phyloP scores from a whole-genome alignment of 228 moss, liverwort and hornwort species.

The Sphagnum fallax region DNA sequence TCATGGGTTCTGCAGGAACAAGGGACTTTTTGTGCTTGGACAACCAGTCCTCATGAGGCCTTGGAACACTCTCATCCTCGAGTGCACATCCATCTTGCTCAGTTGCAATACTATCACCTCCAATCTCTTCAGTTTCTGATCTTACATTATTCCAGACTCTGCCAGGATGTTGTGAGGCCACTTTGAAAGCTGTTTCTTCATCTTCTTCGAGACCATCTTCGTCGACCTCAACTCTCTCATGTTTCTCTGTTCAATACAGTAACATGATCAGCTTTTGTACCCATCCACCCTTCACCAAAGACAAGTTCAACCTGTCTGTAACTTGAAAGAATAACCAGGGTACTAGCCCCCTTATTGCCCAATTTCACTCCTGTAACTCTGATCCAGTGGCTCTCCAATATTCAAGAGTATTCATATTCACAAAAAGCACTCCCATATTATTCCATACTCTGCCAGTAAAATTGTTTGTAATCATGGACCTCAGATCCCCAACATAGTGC shows the following conservation, averaged over 20 bases:
- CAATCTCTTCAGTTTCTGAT: conserved; percentile 41
- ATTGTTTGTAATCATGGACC: no score
- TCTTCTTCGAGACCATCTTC: conserved; percentile 72
- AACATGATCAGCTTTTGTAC: conserved; percentile 47
- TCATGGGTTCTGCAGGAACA: conserved; percentile 67
- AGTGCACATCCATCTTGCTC: conserved; percentile 2
- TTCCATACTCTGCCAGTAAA: no score
- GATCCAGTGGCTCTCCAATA: no score
- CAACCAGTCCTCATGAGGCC: neutral
- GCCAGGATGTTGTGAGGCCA: conserved; percentile 33
- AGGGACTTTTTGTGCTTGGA: conserved; percentile 40
- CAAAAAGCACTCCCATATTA: no score
- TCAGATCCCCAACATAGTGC: no score
- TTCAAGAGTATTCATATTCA: no score
- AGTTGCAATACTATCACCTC: conserved; percentile 34
- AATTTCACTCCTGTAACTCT: neutral
- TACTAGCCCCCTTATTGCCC: neutral
- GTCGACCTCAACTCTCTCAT: conserved; percentile 56
- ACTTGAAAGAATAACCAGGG: conserved; percentile 16
- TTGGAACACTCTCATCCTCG: no score
- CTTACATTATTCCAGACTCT: conserved; percentile 30
- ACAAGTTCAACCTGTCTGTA: conserved; percentile 25
- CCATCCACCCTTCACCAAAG: conserved; percentile 22
- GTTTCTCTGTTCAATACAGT: conserved; percentile 68
- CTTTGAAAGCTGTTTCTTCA: conserved; percentile 76